A percentile compares a stretch with the other conserved stretches of the same genome.
Conservation (phyloP, 805 yeast genomes). For the Teunomyces barrocoloradensis region DNA sequence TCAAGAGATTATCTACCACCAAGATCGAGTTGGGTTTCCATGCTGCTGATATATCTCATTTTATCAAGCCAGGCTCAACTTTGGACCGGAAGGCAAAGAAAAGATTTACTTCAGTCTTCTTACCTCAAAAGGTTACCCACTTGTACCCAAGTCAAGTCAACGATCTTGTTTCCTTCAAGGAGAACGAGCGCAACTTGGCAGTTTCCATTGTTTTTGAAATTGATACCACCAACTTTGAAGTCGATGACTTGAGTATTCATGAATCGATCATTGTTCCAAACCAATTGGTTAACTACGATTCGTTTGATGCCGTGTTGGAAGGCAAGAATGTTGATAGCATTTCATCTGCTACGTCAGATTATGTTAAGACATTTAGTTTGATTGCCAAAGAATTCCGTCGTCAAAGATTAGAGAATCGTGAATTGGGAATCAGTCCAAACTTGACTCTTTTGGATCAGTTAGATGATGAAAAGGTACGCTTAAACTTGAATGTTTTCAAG, state of each 20-base stretch:
- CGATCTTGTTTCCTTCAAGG: conserved; percentile 58
- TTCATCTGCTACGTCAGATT: conserved; percentile 60
- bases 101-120: conserved; percentile 83
- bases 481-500: conserved; percentile 71
- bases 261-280: conserved; percentile 70
- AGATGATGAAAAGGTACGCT: conserved; percentile 79
- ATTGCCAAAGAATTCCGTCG: conserved; percentile 69
- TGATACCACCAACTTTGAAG: conserved; percentile 67
- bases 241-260: conserved; percentile 74
- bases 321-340: conserved; percentile 24
- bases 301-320: conserved; percentile 51
- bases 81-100: conserved; percentile 88
- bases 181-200: conserved; percentile 59
- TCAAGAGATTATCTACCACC: conserved; percentile 57
- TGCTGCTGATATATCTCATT: conserved; percentile 74
- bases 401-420: conserved; percentile 55
- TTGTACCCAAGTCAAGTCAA: conserved; percentile 68
- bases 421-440: conserved; percentile 47
- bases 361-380: conserved; percentile 59
- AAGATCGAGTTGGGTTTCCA: conserved; percentile 84
- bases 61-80: conserved; percentile 66
- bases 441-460: conserved; percentile 72
- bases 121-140: conserved; percentile 72
- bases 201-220: conserved; percentile 78
- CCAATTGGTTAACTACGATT: conserved; percentile 50